Evolutionary conservation across 192 early-diverging fungal genomes (phyloP).

Genomic region (Kickxella alabastrina): DNA sequence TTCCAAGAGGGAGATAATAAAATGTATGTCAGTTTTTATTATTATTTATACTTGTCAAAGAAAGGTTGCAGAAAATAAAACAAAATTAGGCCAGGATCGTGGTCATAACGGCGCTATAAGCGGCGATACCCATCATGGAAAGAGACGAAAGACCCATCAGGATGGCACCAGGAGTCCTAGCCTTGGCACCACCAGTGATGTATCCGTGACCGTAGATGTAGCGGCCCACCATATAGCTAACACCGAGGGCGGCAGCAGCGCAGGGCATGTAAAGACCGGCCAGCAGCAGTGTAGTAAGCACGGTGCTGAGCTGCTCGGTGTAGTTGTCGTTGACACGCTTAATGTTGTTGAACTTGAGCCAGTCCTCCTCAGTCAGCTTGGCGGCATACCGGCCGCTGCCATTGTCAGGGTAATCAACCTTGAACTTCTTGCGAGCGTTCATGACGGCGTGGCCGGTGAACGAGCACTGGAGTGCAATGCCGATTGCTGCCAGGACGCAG

Average conservation of each 20-base stretch:
- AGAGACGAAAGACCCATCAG: constrained; percentile 15
- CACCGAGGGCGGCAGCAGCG: constrained; percentile 29
- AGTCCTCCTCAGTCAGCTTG: constrained; percentile 52
- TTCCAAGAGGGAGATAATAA: no score
- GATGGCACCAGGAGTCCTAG: constrained; percentile 24
- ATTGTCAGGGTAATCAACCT: constrained; percentile 48
- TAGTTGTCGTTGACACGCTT: constrained; percentile 54
- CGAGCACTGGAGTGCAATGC: constrained; percentile 42
- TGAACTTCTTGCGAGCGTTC: constrained; percentile 45
- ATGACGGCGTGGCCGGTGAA: constrained; percentile 3
- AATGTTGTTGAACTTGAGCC: constrained; percentile 50
- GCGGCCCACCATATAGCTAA: constrained; percentile 30
- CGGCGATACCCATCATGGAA: constrained; percentile 19
- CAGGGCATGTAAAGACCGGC: constrained; percentile 47
- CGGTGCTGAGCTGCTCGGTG: constrained; percentile 32
- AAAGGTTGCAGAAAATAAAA: no score
- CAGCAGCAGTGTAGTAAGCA: constrained; percentile 21
- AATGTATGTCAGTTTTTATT: no score
- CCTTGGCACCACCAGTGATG: constrained; percentile 14
- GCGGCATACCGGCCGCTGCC: constrained; percentile 43
- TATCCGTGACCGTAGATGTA: constrained; percentile 35
- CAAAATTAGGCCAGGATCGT: constrained; percentile 21
- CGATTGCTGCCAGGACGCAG: constrained; percentile 35
- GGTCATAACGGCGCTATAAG: constrained; percentile 14
- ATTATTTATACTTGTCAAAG: no score